Evolutionary conservation across 2,329 filamentous ascomycete species (phyloP).

Genomic region (Byssochlamys sp.): DNA sequence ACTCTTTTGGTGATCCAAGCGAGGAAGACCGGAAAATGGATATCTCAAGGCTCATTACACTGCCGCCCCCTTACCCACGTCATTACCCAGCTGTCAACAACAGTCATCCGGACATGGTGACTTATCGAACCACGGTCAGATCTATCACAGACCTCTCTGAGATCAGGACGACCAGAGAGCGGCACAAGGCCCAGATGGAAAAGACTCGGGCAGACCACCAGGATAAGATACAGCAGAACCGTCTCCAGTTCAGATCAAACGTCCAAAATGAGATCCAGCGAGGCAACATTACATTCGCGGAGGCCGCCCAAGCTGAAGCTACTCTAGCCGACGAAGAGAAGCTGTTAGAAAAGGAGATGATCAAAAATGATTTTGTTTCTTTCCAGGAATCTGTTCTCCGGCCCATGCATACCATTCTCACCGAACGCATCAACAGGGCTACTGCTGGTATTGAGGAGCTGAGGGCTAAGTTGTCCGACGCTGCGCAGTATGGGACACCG

Average conservation of each 20-base stretch:
- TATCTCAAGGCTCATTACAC: conserved; percentile 80
- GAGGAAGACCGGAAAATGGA: conserved; percentile 55
- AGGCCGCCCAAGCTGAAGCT: conserved; percentile 71
- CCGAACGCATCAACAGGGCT: conserved; percentile 61
- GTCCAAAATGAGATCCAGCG: conserved; percentile 69
- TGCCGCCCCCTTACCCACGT: conserved; percentile 86
- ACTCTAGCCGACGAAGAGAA: conserved; percentile 64
- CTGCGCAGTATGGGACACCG: conserved; percentile 58
- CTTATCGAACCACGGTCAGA: conserved; percentile 65
- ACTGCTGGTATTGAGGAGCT: conserved; percentile 70
- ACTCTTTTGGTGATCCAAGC: conserved; percentile 3
- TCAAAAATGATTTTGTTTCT: conserved; percentile 70
- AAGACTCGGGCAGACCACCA: conserved; percentile 45
- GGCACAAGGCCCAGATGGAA: conserved; percentile 42
- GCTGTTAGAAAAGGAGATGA: conserved; percentile 58
- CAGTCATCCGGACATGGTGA: conserved; percentile 77
- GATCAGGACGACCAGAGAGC: conserved; percentile 55
- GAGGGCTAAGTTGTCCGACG: conserved; percentile 60
- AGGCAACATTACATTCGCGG: conserved; percentile 70
- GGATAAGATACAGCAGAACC: conserved; percentile 48
- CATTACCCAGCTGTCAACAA: conserved; percentile 96
- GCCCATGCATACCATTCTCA: conserved; percentile 71
- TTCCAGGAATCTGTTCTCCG: conserved; percentile 78
- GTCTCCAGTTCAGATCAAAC: conserved; percentile 59
- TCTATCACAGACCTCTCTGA: conserved; percentile 64